These are phyloP conservation scores for Rhizoclosmatium sp. DNA, from an alignment of 192 early-diverging fungal genomes.

Conservation along the genomic window DNA sequence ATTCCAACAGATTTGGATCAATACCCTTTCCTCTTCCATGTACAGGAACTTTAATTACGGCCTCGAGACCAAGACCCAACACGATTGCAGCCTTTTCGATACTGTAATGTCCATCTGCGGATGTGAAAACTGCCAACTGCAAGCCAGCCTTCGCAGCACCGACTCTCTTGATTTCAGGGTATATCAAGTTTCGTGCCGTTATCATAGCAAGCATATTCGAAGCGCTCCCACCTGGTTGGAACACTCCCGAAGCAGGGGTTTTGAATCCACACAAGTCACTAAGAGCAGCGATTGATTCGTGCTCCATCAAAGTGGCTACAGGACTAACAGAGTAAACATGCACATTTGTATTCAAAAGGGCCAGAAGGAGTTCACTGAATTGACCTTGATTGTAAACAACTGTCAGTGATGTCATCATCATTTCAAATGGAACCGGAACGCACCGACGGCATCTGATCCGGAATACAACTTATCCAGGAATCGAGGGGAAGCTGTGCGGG, in stretches of 20 bases:
- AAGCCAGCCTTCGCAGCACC: slow-evolving; percentile 21
- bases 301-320: slow-evolving; percentile 74
- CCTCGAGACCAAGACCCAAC: slow-evolving; percentile 74
- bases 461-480: slow-evolving; percentile 89
- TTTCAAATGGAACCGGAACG: slow-evolving; percentile 28
- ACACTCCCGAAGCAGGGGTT: slow-evolving; percentile 57
- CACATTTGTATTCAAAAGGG: slow-evolving; percentile 77
- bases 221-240: slow-evolving; percentile 79
- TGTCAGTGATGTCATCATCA: background rate
- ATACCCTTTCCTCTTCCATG: slow-evolving; percentile 67
- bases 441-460: slow-evolving; percentile 76
- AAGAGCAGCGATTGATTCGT: slow-evolving; percentile 57
- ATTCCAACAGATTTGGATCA: background rate
- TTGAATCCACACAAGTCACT: slow-evolving; percentile 43
- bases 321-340: slow-evolving; percentile 83
- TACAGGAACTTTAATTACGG: slow-evolving; percentile 70
- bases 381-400: slow-evolving; percentile 1
- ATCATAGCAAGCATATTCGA: slow-evolving; percentile 81
- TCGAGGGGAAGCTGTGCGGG: slow-evolving; percentile 70
- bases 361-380: slow-evolving; percentile 71
- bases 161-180: slow-evolving; percentile 61
- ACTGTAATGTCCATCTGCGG: slow-evolving; percentile 75
- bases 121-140: slow-evolving; percentile 71
- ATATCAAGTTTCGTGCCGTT: slow-evolving; percentile 72
- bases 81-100: slow-evolving; percentile 77